These are phyloP conservation scores for Rehmannia glutinosa DNA, from an alignment of 257 asterid species.

Conservation along the genomic window DNA sequence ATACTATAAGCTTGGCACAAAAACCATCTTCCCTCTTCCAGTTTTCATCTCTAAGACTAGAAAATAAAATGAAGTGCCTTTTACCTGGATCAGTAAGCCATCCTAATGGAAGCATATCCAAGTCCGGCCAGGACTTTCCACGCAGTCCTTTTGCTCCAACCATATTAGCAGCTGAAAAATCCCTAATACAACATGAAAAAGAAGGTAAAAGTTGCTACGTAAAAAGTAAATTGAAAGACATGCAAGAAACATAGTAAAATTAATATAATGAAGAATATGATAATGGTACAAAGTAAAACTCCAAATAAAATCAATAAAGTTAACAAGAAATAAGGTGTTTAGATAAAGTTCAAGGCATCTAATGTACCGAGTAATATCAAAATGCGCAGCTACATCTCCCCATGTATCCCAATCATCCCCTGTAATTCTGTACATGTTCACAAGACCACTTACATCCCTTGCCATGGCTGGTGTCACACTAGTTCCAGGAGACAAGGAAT, in stretches of 20 bases:
- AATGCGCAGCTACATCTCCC: conserved; percentile 75
- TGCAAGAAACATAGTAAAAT: neutral
- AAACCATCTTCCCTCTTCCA: neutral
- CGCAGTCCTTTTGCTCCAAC: conserved; percentile 69
- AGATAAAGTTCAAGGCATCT: no score
- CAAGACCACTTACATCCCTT: conserved; percentile 52
- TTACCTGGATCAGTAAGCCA: conserved; percentile 81
- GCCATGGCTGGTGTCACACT: conserved; percentile 80
- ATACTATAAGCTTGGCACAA: no score
- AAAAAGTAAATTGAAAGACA: neutral
- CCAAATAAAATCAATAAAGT: neutral
- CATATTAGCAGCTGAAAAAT: conserved; percentile 70
- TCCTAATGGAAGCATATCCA: conserved; percentile 96
- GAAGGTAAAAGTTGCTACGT: neutral
- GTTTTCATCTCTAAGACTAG: neutral
- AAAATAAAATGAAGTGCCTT: neutral
- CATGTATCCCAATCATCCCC: conserved; percentile 99
- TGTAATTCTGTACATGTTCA: conserved; percentile 88
- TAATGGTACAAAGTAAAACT: neutral
- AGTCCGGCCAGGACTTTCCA: conserved; percentile 98
- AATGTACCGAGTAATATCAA: conserved; percentile 66
- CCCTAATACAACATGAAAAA: conserved; percentile 34
- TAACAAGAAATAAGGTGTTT: neutral
- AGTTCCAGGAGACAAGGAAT: conserved; percentile 91
- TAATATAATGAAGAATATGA: neutral